A percentile compares a stretch with the other conserved stretches of the same genome.
Evolutionary conservation across 441 rosid genomes (phyloP).

Genomic region (Aquilaria agallochum): DNA sequence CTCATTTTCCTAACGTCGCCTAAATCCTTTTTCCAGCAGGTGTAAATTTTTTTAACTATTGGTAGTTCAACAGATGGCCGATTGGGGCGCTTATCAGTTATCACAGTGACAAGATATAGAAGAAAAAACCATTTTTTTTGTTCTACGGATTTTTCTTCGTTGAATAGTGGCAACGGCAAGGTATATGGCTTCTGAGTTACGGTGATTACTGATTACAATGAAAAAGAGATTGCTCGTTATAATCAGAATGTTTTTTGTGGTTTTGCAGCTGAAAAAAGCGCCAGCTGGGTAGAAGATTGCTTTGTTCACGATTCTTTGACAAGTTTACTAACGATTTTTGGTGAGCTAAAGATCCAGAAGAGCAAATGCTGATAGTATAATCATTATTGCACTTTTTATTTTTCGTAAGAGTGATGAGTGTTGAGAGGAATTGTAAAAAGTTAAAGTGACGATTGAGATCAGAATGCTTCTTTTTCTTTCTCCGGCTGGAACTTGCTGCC

Average conservation of each 20-base stretch:
- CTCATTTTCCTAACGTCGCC: slow-evolving; percentile 21
- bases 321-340: slow-evolving; percentile 32
- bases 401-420: slow-evolving; percentile 24
- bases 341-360: slow-evolving; percentile 26
- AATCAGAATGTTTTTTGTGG: too few species aligned
- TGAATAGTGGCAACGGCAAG: too few species aligned
- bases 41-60: slow-evolving; percentile 37
- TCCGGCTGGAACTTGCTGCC: slow-evolving; percentile 13
- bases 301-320: slow-evolving; percentile 46
- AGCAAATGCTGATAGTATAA: slow-evolving; percentile 26
- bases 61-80: slow-evolving; percentile 30
- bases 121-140: slow-evolving; percentile 7
- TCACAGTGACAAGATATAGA: slow-evolving; percentile 31
- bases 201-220: too few species aligned
- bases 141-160: slow-evolving; percentile 19
- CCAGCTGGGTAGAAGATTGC: slow-evolving; percentile 43
- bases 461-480: slow-evolving; percentile 18
- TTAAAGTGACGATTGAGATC: slow-evolving; percentile 23
- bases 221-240: too few species aligned
- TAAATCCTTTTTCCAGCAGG: slow-evolving; percentile 39
- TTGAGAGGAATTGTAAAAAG: slow-evolving; percentile 13
- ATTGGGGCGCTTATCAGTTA: slow-evolving; percentile 16
- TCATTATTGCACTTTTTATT: slow-evolving; percentile 28
- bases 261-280: slow-evolving; percentile 24
- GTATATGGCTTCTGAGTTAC: too few species aligned